Evolutionary conservation across 2,329 filamentous ascomycete species (phyloP).

Genomic region (Teratosphaeriaceae sp.): DNA sequence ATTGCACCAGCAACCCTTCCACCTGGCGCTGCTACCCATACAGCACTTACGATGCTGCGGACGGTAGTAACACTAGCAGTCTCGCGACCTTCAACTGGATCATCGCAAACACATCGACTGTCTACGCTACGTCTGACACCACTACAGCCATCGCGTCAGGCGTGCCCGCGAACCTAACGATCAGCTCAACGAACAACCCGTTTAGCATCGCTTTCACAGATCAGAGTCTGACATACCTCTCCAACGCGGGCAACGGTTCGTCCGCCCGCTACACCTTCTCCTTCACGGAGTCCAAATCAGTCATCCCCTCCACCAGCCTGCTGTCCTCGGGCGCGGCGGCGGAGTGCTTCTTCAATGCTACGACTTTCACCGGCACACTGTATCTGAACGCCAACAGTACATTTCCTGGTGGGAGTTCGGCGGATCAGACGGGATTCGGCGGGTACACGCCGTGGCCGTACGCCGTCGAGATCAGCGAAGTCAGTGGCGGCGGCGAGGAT

Average conservation of each 20-base stretch:
- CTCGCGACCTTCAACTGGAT: conserved; percentile 56
- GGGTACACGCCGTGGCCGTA: conserved; percentile 49
- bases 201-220: conserved; percentile 53
- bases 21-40: conserved; percentile 60
- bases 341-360: conserved; percentile 54
- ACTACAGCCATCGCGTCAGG: conserved; percentile 40
- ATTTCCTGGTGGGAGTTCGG: conserved; percentile 13
- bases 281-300: conserved; percentile 46
- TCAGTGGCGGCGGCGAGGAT: conserved; percentile 41
- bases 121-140: conserved; percentile 40
- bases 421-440: conserved; percentile 5
- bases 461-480: conserved; percentile 50
- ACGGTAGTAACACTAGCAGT: conserved; percentile 25
- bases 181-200: conserved; percentile 49
- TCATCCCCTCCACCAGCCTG: conserved; percentile 43
- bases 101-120: conserved; percentile 39
- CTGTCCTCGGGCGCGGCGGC: conserved; percentile 40
- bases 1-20: conserved; percentile 51
- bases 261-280: conserved; percentile 55
- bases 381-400: conserved; percentile 36
- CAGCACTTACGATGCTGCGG: conserved; percentile 39
- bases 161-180: conserved; percentile 29
- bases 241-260: conserved; percentile 30
- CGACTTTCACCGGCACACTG: conserved; percentile 50
- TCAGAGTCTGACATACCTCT: conserved; percentile 43